A percentile compares a stretch with the other conserved stretches of the same genome.
phyloP scores from a whole-genome alignment of 371 early-diverging fungal genomes.

The Mortierella sp. region DNA sequence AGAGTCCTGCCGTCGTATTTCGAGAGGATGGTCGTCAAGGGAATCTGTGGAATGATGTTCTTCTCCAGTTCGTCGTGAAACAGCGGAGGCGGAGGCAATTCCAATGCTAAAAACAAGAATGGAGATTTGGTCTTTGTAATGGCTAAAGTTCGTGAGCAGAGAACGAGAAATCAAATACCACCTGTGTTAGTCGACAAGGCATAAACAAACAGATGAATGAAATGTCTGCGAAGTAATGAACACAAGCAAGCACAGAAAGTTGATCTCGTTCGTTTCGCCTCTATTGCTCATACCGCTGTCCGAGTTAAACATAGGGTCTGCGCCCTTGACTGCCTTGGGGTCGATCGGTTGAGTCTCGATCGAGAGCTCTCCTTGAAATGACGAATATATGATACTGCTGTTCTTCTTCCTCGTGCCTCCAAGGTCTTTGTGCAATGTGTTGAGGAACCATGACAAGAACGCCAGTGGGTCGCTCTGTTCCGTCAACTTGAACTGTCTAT shows the following conservation, averaged over 20 bases:
- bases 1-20: slow-evolving; percentile 89
- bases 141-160: slow-evolving; percentile 52
- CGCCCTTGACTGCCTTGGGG: slow-evolving; percentile 55
- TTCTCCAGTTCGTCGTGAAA: slow-evolving; percentile 92
- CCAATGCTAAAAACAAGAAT: slow-evolving; percentile 91
- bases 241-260: background rate
- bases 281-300: slow-evolving; percentile 28
- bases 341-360: slow-evolving; percentile 77
- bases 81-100: slow-evolving; percentile 94
- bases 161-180: background rate
- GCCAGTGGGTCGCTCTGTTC: slow-evolving; percentile 92
- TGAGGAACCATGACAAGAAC: slow-evolving; percentile 95
- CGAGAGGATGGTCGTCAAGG: slow-evolving; percentile 80
- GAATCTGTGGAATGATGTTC: slow-evolving; percentile 95
- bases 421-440: slow-evolving; percentile 89
- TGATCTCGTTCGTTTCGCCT: background rate
- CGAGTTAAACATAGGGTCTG: slow-evolving; percentile 24
- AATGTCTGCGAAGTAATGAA: background rate
- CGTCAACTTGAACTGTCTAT: slow-evolving; percentile 84
- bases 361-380: slow-evolving; percentile 89
- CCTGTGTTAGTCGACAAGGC: background rate
- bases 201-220: background rate
- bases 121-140: slow-evolving; percentile 69
- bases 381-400: slow-evolving; percentile 82
- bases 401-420: slow-evolving; percentile 82